phyloP scores from a whole-genome alignment of 768 basidiomycete genomes.

The Mycena vulgaris region DNA sequence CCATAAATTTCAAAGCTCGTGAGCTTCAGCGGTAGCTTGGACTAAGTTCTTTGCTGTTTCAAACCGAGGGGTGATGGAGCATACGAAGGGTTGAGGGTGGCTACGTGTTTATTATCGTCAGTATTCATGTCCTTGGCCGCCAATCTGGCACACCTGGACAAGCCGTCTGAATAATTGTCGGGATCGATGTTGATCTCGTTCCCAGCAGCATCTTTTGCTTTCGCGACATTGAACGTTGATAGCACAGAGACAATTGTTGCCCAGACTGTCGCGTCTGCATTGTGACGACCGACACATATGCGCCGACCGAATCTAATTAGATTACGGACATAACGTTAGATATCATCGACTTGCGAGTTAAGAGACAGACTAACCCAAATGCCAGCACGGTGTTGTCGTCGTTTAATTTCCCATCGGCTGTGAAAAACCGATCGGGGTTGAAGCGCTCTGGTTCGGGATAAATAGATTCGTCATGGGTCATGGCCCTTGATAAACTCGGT shows the following conservation, averaged over 20 bases:
- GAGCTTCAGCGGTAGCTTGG: slow-evolving; percentile 2
- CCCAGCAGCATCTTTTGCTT: slow-evolving; percentile 59
- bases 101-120: background rate
- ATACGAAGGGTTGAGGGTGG: slow-evolving; percentile 8
- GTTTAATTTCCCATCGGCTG: background rate
- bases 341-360: too few species aligned
- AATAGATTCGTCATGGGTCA: slow-evolving; percentile 8
- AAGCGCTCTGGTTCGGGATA: slow-evolving; percentile 19
- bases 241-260: slow-evolving; percentile 16
- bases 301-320: too few species aligned
- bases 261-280: slow-evolving; percentile 17
- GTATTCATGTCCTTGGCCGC: too few species aligned
- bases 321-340: background rate
- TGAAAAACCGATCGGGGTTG: slow-evolving; percentile 15
- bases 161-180: background rate
- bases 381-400: background rate
- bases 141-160: slow-evolving; percentile 1
- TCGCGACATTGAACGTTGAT: slow-evolving; percentile 18
- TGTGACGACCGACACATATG: slow-evolving; percentile 14
- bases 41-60: slow-evolving; percentile 9
- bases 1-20: background rate
- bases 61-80: slow-evolving; percentile 19
- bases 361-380: background rate
- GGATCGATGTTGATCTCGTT: slow-evolving; percentile 57
- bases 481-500: slow-evolving; percentile 13